phyloP scores from a whole-genome alignment of 2,329 filamentous ascomycete species.

The Colletotrichum tropicale region DNA sequence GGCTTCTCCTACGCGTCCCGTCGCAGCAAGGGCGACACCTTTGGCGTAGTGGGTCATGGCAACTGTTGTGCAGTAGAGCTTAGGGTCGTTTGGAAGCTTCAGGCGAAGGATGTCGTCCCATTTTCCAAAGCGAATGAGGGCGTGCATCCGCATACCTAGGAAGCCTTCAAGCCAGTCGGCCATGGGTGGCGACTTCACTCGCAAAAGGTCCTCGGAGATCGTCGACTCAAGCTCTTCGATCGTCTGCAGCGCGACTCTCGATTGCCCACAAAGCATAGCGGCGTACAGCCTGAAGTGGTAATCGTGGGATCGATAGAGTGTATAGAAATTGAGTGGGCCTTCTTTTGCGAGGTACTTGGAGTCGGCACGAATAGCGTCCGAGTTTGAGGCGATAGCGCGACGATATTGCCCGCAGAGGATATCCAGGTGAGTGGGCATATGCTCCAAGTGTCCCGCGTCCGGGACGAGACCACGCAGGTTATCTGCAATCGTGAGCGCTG shows the following conservation, averaged over 20 bases:
- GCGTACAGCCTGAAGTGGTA: constrained; percentile 79
- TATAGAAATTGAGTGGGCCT: constrained; percentile 75
- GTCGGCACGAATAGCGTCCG: constrained; percentile 69
- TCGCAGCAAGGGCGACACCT: constrained; percentile 69
- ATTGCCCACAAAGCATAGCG: constrained; percentile 78
- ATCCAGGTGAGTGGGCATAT: constrained; percentile 82
- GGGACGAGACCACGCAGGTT: constrained; percentile 68
- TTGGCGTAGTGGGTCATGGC: constrained; percentile 73
- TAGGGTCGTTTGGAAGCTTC: constrained; percentile 57
- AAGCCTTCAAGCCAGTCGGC: constrained; percentile 81
- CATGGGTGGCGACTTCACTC: constrained; percentile 72
- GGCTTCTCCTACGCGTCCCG: constrained; percentile 59
- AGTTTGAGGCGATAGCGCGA: constrained; percentile 69
- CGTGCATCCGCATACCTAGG: constrained; percentile 69
- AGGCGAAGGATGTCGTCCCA: constrained; percentile 71
- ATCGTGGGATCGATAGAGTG: constrained; percentile 76
- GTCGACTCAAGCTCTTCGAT: constrained; percentile 62
- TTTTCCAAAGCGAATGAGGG: constrained; percentile 73
- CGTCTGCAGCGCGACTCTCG: constrained; percentile 64
- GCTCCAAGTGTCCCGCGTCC: constrained; percentile 72
- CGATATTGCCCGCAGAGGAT: constrained; percentile 75
- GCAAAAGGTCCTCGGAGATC: constrained; percentile 67
- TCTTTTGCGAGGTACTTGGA: constrained; percentile 65
- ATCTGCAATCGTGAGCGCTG: constrained; percentile 65
- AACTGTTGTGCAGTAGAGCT: constrained; percentile 72